Conservation (phyloP, 306 rosid genomes). For the Potentilla sterilis region DNA sequence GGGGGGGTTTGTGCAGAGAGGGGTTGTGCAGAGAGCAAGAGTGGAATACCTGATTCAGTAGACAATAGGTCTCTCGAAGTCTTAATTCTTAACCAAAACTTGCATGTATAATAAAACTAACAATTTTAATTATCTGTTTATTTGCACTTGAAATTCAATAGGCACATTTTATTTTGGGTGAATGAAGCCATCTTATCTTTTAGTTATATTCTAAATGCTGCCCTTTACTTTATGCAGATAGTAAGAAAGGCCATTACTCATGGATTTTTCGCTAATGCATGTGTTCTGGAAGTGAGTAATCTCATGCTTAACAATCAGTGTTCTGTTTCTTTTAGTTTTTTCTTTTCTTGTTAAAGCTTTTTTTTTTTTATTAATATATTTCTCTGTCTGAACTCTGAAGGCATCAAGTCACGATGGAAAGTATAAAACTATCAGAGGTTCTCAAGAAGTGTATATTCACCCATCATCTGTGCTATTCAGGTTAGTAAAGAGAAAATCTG, state of each 20-base stretch:
- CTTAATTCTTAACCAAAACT: not conserved
- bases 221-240: slow-evolving; percentile 41
- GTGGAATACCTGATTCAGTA: not conserved
- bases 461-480: slow-evolving; percentile 93
- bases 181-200: not conserved
- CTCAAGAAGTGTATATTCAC: slow-evolving; percentile 84
- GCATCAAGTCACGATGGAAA: slow-evolving; percentile 75
- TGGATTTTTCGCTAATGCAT: slow-evolving; percentile 80
- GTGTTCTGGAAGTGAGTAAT: slow-evolving; percentile 66
- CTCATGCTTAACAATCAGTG: not conserved
- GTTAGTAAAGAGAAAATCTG: slow-evolving; percentile 35
- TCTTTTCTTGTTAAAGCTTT: not conserved
- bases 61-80: not conserved
- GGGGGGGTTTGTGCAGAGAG: not conserved
- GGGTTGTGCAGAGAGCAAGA: not conserved
- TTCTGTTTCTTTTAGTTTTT: not conserved
- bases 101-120: not conserved
- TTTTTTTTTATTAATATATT: slow-evolving; percentile 2
- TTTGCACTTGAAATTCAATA: not conserved
- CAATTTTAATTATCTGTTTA: not conserved
- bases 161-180: not conserved
- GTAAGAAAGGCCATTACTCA: slow-evolving; percentile 77
- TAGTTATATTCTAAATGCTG: not conserved
- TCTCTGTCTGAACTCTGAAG: slow-evolving; percentile 42
- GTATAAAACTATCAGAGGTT: slow-evolving; percentile 85